Base-by-base conservation (phyloP, 2,329 filamentous ascomycete genomes). In the Fusarium subtropicale region DNA sequence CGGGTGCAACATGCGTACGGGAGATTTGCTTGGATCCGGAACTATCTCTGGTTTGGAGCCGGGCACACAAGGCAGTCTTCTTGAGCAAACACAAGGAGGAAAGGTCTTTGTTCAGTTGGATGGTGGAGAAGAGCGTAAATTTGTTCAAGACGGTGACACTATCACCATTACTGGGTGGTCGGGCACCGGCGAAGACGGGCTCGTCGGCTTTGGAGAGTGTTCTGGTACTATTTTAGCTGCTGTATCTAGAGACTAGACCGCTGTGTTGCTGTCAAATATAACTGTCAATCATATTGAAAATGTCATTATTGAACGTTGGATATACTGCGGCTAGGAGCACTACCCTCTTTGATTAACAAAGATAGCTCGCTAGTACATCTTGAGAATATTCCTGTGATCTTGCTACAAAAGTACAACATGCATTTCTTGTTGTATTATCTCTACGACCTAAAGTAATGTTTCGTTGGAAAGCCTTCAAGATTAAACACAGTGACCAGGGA, bases 21-120 rank as follows among this genome's bases (percentile, higher is more conserved):
- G 92, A 45, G 92, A 97, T 75, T 77, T 96, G 44, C 80, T 97
- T 1, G 92, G 92, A 3, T 92, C 90, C 1, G 92, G 92, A 10
- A 96, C 92, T 0, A 94, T 96, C 69, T 82, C 80, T 0, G 92
- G 92, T 8, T 86, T 87, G 8, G 82, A 89, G 64, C 44, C 79
- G 8, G 91, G 91, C 13, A 87, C 88, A 9, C 82, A 89, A 67
- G 92, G 92, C 2, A 91, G 90, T 75, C 79, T 95, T 48, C 78
- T 95, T 45, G 92, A 96, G 80, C 88, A 91, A 76, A 92, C 87
- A 0, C 83, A 88, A 66, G 88, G 88, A 36, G 92, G 92, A 2
- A 93, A 92, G 79, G 81, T 81, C 4, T 78, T 86, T 1, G 82
- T 94, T 26, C 83, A 85, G 71, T 78, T 94, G 20, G 82, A 83